These are phyloP conservation scores for Neurospora tetraspora DNA, from an alignment of 495 filamentous ascomycete species.

Conservation along the genomic window DNA sequence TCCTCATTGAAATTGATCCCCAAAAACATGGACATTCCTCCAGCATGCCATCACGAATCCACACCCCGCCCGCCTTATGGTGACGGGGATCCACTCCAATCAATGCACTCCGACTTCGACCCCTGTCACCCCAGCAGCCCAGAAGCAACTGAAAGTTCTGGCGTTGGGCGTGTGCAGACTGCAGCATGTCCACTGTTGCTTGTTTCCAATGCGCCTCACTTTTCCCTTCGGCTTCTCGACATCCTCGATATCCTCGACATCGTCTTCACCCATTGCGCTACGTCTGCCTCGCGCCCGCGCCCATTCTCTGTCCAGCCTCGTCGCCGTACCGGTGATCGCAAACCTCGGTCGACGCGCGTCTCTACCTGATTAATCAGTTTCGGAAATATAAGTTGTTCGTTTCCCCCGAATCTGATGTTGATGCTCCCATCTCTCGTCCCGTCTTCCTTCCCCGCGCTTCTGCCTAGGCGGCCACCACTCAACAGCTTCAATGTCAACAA, in stretches of 20 bases:
- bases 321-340: background rate
- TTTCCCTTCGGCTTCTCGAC: constrained; percentile 2
- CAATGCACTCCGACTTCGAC: background rate
- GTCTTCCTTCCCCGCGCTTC: background rate
- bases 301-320: background rate
- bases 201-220: constrained; percentile 8
- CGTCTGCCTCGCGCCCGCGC: background rate
- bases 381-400: background rate
- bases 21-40: background rate
- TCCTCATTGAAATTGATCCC: too few relatives aligned
- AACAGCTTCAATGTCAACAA: constrained; percentile 7
- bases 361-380: background rate
- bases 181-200: background rate
- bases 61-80: background rate
- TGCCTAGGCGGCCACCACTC: background rate
- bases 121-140: background rate
- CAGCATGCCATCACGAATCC: background rate
- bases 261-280: background rate
- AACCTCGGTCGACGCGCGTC: background rate
- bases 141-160: background rate
- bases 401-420: background rate
- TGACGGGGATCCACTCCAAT: background rate
- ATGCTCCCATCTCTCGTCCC: background rate
- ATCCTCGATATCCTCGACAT: background rate
- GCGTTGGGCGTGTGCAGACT: background rate